Evolutionary conservation across 108 stramenopile species (phyloP).

Genomic region (Aurantiochytrium sp.): DNA sequence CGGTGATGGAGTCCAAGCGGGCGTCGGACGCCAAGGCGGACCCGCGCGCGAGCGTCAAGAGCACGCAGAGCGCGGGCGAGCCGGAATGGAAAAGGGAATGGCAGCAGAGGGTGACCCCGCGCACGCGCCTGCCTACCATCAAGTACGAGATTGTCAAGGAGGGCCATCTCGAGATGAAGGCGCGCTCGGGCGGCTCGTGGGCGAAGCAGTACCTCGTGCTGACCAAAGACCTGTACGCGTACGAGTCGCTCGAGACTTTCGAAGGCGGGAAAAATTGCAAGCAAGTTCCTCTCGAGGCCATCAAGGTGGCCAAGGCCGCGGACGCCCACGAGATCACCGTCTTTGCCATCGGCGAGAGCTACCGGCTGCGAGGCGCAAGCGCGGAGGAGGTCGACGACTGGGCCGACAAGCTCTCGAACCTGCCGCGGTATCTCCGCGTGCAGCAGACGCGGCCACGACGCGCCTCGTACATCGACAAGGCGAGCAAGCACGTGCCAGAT

Average conservation of each 20-base stretch:
- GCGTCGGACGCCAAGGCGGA: neutral
- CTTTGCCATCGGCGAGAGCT: neutral
- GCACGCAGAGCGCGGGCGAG: neutral
- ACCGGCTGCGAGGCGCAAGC: neutral
- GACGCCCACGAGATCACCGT: neutral
- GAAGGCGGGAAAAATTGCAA: neutral
- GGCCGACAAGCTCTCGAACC: neutral
- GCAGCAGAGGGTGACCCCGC: neutral
- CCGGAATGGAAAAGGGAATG: slow-evolving; percentile 8
- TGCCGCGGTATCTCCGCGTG: neutral
- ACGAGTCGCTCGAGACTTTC: neutral
- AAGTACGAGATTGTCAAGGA: slow-evolving; percentile 10
- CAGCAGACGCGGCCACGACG: neutral
- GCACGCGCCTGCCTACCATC: neutral
- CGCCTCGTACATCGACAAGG: neutral
- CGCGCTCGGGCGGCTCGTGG: neutral
- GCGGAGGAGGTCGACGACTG: neutral
- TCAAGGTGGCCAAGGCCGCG: neutral
- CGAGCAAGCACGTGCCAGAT: neutral
- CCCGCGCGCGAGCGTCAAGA: neutral
- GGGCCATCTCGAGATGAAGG: neutral
- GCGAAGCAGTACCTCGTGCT: neutral
- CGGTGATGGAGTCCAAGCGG: neutral
- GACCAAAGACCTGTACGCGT: neutral
- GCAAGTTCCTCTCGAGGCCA: neutral